Evolutionary conservation across 108 stramenopile species (phyloP).

Genomic region (Heterococcus sp.): DNA sequence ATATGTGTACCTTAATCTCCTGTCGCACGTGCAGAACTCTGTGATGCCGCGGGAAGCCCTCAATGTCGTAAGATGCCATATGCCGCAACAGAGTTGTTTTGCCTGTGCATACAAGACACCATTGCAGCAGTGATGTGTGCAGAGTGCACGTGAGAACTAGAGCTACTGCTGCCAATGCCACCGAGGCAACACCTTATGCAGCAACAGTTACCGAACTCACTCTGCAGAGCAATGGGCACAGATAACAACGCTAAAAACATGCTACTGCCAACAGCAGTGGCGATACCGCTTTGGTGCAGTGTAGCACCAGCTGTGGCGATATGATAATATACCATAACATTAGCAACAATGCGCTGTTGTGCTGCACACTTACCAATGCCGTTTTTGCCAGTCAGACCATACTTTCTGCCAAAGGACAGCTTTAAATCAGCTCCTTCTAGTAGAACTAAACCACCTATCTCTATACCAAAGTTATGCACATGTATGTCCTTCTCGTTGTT

Average conservation of each 20-base stretch:
- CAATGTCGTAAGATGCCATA: slow-evolving; percentile 57
- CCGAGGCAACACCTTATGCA: too few relatives aligned
- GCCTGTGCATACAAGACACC: neutral
- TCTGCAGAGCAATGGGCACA: too few relatives aligned
- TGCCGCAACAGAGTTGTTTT: slow-evolving; percentile 76
- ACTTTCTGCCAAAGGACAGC: slow-evolving; percentile 26
- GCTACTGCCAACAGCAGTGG: too few relatives aligned
- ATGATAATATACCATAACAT: neutral
- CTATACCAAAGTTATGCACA: slow-evolving; percentile 51
- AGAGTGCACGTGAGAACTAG: too few relatives aligned
- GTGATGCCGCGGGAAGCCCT: slow-evolving; percentile 63
- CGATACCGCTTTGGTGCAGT: too few relatives aligned
- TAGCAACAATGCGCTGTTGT: neutral
- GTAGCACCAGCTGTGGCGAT: neutral
- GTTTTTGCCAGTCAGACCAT: slow-evolving; percentile 30
- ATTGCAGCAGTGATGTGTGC: neutral
- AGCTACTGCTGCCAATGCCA: too few relatives aligned
- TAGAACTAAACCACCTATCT: slow-evolving; percentile 21
- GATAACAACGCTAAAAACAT: too few relatives aligned
- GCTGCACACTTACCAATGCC: slow-evolving; percentile 5
- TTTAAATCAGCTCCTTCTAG: slow-evolving; percentile 23
- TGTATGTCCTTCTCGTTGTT: slow-evolving; percentile 55
- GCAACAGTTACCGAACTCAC: too few relatives aligned
- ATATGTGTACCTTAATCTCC: slow-evolving; percentile 54
- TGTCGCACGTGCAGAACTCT: slow-evolving; percentile 75